Base-by-base conservation (phyloP, 768 basidiomycete species). In the Lyophyllum semitale region DNA sequence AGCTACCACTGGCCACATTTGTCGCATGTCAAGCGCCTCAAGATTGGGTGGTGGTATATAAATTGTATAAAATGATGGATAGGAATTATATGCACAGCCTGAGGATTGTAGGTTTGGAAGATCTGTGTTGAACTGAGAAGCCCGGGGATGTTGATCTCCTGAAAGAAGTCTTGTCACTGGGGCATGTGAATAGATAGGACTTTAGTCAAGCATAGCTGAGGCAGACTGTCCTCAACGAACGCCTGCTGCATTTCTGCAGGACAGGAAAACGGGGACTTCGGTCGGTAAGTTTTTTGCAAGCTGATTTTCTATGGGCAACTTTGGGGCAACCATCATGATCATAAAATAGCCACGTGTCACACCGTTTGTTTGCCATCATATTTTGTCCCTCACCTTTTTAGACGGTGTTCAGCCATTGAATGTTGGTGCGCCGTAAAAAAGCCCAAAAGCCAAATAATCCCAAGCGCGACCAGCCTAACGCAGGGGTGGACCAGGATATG, bases 401-500 rank as follows among this genome's bases (percentile, higher is more conserved):
- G 33, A 32, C 41, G 42, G 47, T 53, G 33, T 23, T 37, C 55
- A 53, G 43, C 48, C 54, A 41, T 63, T 72, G 65, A 55, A 68
- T 71, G 69, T 68, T 65, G 58, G 57, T 57, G 54, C 63, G 62
- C 53, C 64, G 61, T 49, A 65, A 58, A 55, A 60, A 55, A 56
- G 33, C 51, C 41, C 43, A 52, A n/a, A 59, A 49, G 33, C 27
- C 61, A 35, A 63, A 54, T 58, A 38, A 54, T 40, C 20, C 47
- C 62, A 55, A 56, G n/a, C 18, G 22, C 27, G 51, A 57, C 43
- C 51, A 66, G 44, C 33, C 66, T 37, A 53, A 55, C 51, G 27
- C 54, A 49, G 27, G 51, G 18, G 26, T 30, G 33, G 58, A 63
- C 55, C 52, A 63, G 76, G 78, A 74, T 71, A 78, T 78, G 73